phyloP scores from a whole-genome alignment of 176 grass and related monocot species.

The Coix lacrymajobi region DNA sequence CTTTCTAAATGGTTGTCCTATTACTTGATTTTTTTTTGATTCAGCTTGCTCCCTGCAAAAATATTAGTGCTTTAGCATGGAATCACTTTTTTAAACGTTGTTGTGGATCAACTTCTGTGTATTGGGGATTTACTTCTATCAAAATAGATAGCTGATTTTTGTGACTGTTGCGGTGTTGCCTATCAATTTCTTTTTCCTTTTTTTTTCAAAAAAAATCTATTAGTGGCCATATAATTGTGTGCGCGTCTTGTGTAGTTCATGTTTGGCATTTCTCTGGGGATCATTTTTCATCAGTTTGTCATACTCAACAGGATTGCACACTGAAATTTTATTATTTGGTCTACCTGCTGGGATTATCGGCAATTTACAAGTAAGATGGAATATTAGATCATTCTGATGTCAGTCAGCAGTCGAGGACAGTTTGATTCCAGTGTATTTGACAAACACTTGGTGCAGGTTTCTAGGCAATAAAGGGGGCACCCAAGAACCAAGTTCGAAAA shows the following conservation, averaged over 20 bases:
- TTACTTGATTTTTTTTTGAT: background rate
- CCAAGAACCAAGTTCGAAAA: conserved; percentile 48
- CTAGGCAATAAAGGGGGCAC: conserved; percentile 46
- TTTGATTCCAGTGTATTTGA: conserved; percentile 56
- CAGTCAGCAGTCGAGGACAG: conserved; percentile 41
- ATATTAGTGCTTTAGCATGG: background rate
- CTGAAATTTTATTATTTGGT: conserved; percentile 60
- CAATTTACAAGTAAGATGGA: conserved; percentile 68
- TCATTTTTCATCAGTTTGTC: conserved; percentile 54
- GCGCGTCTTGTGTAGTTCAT: conserved; percentile 26
- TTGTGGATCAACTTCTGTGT: background rate
- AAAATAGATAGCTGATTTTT: conserved; percentile 2
- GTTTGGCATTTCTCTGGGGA: conserved; percentile 39
- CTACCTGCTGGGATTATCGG: conserved; percentile 58
- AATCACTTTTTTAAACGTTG: background rate
- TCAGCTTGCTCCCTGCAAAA: background rate
- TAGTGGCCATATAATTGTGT: conserved; percentile 9
- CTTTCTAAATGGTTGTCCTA: background rate
- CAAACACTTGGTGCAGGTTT: conserved; percentile 56
- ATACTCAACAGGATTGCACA: conserved; percentile 70
- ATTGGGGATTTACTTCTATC: background rate
- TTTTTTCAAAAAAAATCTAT: conserved; percentile 4
- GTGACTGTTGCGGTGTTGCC: background rate
- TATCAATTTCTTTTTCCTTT: background rate
- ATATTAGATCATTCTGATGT: conserved; percentile 66